A percentile compares a stretch with the other conserved stretches of the same genome.
These are phyloP conservation scores for Spiraea crenata DNA, from an alignment of 331 rosid genomes.

Conservation along the genomic window DNA sequence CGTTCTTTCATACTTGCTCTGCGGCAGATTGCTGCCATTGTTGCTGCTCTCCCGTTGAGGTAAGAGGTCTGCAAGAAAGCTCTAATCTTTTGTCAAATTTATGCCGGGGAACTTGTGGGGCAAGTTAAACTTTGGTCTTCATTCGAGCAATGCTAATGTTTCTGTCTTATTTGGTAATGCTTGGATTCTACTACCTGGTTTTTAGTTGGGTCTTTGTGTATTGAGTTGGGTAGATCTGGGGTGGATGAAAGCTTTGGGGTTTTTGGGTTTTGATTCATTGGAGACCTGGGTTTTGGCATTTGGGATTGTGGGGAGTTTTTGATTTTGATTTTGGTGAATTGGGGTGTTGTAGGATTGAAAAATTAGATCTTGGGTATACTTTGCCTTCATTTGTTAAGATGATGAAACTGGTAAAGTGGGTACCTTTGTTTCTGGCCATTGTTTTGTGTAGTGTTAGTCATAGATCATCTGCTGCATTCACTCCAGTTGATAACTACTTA, in stretches of 20 bases:
- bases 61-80: conserved; percentile 18
- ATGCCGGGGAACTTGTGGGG: conserved; percentile 16
- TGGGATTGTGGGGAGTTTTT: conserved; percentile 6
- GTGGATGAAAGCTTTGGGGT: not conserved
- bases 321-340: not conserved
- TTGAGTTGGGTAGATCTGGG: conserved; percentile 25
- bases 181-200: not conserved
- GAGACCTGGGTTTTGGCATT: conserved; percentile 22
- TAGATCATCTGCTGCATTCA: conserved; percentile 53
- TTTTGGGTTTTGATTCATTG: not conserved
- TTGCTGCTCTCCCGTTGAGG: conserved; percentile 21
- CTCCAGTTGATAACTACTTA: conserved; percentile 71
- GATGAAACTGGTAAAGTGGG: conserved; percentile 35
- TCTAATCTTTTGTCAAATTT: conserved; percentile 3
- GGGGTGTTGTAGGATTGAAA: conserved; percentile 14
- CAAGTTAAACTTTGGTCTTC: conserved; percentile 1
- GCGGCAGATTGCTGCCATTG: conserved; percentile 2
- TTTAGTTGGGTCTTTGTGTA: conserved; percentile 7
- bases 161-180: not conserved
- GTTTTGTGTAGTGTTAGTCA: conserved; percentile 30
- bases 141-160: conserved; percentile 11
- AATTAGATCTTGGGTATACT: conserved; percentile 15
- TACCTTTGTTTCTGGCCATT: conserved; percentile 39
- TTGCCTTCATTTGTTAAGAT: conserved; percentile 30
- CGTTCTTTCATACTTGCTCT: not conserved